phyloP scores from a whole-genome alignment of 441 rosid species.

The Erodium trifolium region DNA sequence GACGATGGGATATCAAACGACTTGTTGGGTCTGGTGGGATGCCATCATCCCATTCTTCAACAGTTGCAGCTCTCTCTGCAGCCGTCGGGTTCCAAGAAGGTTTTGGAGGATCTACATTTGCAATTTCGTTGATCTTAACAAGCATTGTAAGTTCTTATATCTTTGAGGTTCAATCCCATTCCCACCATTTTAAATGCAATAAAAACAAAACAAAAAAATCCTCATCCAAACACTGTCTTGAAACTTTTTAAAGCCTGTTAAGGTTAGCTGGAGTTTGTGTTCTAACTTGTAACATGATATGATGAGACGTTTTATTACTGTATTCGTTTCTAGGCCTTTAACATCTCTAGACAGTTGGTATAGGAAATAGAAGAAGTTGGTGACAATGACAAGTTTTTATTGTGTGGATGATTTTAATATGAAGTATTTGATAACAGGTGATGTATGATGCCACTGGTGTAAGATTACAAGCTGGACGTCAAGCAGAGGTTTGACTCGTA shows the following conservation, averaged over 20 bases:
- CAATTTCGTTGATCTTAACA: constrained; percentile 41
- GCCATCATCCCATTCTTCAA: constrained; percentile 71
- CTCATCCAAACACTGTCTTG: too few relatives aligned
- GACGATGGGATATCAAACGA: constrained; percentile 46
- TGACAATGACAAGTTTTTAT: neutral
- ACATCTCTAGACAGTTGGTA: neutral
- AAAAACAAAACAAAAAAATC: too few relatives aligned
- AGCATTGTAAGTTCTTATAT: constrained; percentile 34
- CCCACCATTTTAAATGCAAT: too few relatives aligned
- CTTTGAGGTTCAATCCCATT: neutral
- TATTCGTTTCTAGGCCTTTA: neutral
- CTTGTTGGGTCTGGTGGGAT: constrained; percentile 66
- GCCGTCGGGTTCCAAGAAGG: constrained; percentile 62
- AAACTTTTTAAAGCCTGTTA: too few relatives aligned
- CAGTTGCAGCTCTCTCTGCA: constrained; percentile 49
- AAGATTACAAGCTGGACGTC: constrained; percentile 61
- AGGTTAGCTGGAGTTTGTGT: neutral
- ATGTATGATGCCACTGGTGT: constrained; percentile 76
- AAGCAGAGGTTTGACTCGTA: constrained; percentile 50
- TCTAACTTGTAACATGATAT: neutral
- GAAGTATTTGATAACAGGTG: constrained; percentile 36
- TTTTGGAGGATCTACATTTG: constrained; percentile 46
- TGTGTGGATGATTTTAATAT: constrained; percentile 11
- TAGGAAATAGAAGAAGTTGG: constrained; percentile 9
- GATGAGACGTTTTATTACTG: neutral